Conservation (phyloP, 768 basidiomycete genomes). For the Suillus brevipes region DNA sequence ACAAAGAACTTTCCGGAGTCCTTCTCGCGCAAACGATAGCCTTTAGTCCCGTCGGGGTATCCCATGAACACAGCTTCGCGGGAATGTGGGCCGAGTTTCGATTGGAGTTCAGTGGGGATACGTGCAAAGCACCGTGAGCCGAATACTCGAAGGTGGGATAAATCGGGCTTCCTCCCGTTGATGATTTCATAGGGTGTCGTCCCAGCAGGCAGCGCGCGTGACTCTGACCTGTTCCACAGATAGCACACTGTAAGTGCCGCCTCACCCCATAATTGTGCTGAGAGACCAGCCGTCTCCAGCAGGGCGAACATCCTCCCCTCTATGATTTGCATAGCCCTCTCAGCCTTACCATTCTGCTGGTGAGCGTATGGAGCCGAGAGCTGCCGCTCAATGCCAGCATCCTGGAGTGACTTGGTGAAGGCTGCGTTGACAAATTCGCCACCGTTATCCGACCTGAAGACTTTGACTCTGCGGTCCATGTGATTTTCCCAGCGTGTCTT, state of each 20-base stretch:
- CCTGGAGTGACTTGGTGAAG: not conserved
- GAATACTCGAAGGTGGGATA: constrained; percentile 23
- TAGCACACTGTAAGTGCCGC: not conserved
- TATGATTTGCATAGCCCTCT: not conserved
- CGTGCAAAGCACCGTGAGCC: constrained; percentile 17
- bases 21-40: accelerated
- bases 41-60: not conserved
- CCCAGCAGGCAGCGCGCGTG: accelerated
- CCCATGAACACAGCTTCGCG: constrained; percentile 4
- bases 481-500: too few species aligned
- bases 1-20: not conserved
- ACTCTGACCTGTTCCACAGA: not conserved
- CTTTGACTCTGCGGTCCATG: too few species aligned
- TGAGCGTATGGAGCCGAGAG: not conserved
- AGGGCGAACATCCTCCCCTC: not conserved
- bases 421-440: too few species aligned
- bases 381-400: not conserved
- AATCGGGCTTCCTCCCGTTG: constrained; percentile 22
- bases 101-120: not conserved
- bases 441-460: too few species aligned
- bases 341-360: not conserved
- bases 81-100: constrained; percentile 15
- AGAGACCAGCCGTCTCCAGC: not conserved
- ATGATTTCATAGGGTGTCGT: constrained; percentile 24
- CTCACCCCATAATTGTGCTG: not conserved